Evolutionary conservation across 2,329 filamentous ascomycete genomes (phyloP).

Genomic region (Colletotrichum tropicicola): DNA sequence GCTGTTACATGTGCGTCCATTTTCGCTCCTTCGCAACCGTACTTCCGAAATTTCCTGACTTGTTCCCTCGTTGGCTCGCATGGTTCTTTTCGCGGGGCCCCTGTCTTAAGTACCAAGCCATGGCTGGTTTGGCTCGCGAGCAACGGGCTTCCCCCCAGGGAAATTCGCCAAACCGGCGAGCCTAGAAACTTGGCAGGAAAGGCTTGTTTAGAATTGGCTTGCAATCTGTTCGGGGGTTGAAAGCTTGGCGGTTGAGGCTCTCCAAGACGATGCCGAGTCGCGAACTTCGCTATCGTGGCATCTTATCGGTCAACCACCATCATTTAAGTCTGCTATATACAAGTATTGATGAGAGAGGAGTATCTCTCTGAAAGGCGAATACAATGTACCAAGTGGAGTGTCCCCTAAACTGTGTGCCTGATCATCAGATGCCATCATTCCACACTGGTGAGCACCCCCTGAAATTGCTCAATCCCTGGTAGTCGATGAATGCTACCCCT

Average conservation of each 20-base stretch:
- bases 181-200: constrained; percentile 3
- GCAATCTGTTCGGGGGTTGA: not conserved
- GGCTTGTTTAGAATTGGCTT: not conserved
- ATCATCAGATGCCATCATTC: not conserved
- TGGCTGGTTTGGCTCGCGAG: not conserved
- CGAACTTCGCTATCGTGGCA: too few species aligned
- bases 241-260: not conserved
- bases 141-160: not conserved
- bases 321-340: too few species aligned
- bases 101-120: too few species aligned
- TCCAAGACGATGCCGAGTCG: not conserved
- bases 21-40: not conserved
- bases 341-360: too few species aligned
- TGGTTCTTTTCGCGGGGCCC: too few species aligned
- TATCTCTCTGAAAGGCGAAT: too few species aligned
- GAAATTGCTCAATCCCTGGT: not conserved
- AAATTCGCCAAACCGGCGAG: not conserved
- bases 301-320: too few species aligned
- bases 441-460: too few species aligned
- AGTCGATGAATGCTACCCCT: not conserved
- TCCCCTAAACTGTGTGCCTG: too few species aligned
- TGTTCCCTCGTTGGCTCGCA: not conserved
- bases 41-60: not conserved
- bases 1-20: not conserved
- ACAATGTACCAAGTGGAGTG: too few species aligned